phyloP scores from a whole-genome alignment of 495 filamentous ascomycete species.

The Parachaetomium inaequale region DNA sequence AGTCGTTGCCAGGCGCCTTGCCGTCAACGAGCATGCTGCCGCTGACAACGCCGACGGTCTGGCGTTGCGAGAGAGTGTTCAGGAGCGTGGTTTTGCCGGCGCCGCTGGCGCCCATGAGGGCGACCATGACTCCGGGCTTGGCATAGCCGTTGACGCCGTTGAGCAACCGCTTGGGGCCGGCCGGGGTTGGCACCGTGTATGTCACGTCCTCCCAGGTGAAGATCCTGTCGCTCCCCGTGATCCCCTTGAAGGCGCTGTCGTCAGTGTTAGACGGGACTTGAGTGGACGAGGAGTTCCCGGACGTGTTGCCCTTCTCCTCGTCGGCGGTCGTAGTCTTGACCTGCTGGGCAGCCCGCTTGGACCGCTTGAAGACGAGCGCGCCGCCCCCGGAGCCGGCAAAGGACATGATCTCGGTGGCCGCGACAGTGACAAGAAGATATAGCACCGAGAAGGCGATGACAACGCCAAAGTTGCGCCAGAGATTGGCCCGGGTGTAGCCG shows the following conservation, averaged over 20 bases:
- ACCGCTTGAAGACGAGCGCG: constrained; percentile 34
- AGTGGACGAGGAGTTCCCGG: constrained; percentile 24
- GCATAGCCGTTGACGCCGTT: constrained; percentile 71
- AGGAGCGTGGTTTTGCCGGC: constrained; percentile 72
- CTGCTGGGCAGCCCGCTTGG: constrained; percentile 32
- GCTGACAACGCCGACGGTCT: constrained; percentile 64
- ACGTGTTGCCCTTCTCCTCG: constrained; percentile 42
- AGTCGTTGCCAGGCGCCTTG: constrained; percentile 59
- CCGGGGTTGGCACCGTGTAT: constrained; percentile 63
- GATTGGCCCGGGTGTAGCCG: constrained; percentile 56
- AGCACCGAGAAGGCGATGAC: constrained; percentile 65
- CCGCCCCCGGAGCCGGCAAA: constrained; percentile 35
- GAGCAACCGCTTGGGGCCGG: constrained; percentile 57
- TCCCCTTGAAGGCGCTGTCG: constrained; percentile 14
- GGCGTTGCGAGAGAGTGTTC: constrained; percentile 69
- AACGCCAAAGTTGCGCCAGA: constrained; percentile 82
- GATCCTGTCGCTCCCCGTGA: constrained; percentile 30
- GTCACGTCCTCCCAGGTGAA: constrained; percentile 61
- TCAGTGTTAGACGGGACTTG: constrained; percentile 30
- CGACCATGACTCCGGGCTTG: constrained; percentile 76
- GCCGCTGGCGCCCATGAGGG: constrained; percentile 79
- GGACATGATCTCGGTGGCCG: constrained; percentile 57
- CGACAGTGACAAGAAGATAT: constrained; percentile 64
- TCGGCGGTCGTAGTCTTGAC: constrained; percentile 27
- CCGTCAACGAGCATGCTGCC: constrained; percentile 82